Conservation (phyloP, 2,329 filamentous ascomycete species). For the Penicillium crustosum region DNA sequence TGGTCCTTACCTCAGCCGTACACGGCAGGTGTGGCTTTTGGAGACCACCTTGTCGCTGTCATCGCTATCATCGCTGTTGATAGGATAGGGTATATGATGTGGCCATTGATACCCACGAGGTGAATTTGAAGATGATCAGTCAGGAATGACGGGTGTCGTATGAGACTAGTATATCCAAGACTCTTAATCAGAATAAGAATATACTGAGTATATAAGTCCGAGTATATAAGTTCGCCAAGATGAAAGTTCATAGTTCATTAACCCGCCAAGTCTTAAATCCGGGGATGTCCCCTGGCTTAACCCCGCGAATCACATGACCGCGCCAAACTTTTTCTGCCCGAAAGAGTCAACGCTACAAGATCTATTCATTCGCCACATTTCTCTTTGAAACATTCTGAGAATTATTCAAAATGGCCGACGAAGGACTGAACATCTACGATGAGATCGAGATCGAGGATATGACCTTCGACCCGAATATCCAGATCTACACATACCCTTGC, state of each 20-base stretch:
- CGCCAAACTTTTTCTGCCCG: slow-evolving; percentile 25
- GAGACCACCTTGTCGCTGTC: not conserved
- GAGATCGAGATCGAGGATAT: slow-evolving; percentile 99
- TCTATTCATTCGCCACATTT: slow-evolving; percentile 3
- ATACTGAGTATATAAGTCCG: not conserved
- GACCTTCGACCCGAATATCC: slow-evolving; percentile 77
- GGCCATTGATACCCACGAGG: no score
- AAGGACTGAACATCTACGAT: slow-evolving; percentile 79
- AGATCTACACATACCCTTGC: slow-evolving; percentile 95
- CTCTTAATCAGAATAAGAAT: not conserved
- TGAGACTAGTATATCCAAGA: no score
- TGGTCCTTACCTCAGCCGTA: not conserved
- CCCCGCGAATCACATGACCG: slow-evolving; percentile 32
- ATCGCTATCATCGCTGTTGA: not conserved
- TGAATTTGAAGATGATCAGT: not conserved
- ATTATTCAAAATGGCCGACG: slow-evolving; percentile 56
- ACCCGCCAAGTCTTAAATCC: slow-evolving; percentile 1
- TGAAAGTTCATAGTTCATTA: not conserved
- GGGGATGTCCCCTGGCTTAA: slow-evolving; percentile 4
- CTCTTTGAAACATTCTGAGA: not conserved
- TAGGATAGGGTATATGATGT: not conserved
- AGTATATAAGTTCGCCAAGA: not conserved
- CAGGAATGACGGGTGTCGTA: not conserved
- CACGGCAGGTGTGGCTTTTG: not conserved
- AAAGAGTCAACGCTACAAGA: slow-evolving; percentile 5